Base-by-base conservation (phyloP, 2,329 filamentous ascomycete species). In the Ilyonectria mors-panacis region DNA sequence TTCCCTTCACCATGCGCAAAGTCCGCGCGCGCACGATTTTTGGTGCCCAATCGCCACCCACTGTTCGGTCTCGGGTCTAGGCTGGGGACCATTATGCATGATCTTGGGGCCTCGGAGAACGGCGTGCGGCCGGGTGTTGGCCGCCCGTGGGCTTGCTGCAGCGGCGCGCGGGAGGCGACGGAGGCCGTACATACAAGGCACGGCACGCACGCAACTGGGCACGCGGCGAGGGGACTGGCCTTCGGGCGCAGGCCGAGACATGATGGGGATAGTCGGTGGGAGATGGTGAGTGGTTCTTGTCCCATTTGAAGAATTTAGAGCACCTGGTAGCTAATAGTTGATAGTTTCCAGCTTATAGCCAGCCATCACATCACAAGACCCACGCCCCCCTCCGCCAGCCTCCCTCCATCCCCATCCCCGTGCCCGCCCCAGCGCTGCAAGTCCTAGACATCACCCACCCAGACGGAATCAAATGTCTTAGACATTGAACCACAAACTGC, bases 371-470 rank as follows among this genome's bases (percentile, higher is more conserved):
- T 42, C 39, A n/a, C 39, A 42, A 42, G 15, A n/a, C 15, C 15
- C 39, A 42, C 39, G 5, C 39, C 39, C 39, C 39, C 17, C 39
- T n/a, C 50, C 23, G 9, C 13, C 26, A 53, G 8, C 50, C 19
- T n/a, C 50, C 50, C 33, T 17, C 17, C 50, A 39, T 58, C 54
- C 59, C 47, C 60, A 55, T 60, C 66, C 66, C 70, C 70, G 70
- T 72, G 70, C 67, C 62, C 65, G 54, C 64, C 67, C 67, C 67
- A 68, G 58, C 70, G 70, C 70, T 70, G 70, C 70, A 65, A 67
- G 67, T 61, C 55, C 67, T 61, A 72, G 70, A 70, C 70, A 15
- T 42, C 39, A 42, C 7, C 39, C 39, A 42, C 39, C 39, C 17
- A 19, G 39, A n/a, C 6, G 39, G 39, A n/a, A 19, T 37, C 21